Percentiles rank a stretch among this genome's conserved stretches.
Conservation (phyloP, 176 grass and related monocot genomes). For the Tillandsia leiboldiana region DNA sequence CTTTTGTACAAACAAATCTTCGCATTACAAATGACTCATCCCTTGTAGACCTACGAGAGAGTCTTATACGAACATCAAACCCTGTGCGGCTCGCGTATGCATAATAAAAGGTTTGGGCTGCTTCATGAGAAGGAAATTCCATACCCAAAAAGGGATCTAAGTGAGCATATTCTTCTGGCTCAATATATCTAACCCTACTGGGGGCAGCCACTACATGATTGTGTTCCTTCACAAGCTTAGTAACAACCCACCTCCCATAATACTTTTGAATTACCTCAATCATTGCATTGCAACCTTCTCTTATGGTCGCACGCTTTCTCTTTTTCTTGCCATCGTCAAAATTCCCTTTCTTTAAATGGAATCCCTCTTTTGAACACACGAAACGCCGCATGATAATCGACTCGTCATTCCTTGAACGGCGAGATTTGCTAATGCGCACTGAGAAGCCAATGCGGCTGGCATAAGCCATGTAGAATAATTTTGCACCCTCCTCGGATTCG, state of each 20-base stretch:
- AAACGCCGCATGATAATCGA: conserved; percentile 63
- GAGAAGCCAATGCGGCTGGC: conserved; percentile 52
- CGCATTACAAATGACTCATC: conserved; percentile 54
- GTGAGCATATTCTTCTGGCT: conserved; percentile 46
- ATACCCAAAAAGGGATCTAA: conserved; percentile 40
- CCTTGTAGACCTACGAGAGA: conserved; percentile 48
- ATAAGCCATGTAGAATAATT: conserved; percentile 61
- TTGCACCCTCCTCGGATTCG: conserved; percentile 58
- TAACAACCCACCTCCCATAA: conserved; percentile 64
- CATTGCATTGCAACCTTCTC: conserved; percentile 64
- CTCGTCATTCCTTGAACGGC: conserved; percentile 57
- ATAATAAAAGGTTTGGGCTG: conserved; percentile 59
- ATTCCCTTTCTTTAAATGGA: conserved; percentile 47
- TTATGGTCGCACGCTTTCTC: conserved; percentile 46
- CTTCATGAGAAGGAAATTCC: conserved; percentile 62
- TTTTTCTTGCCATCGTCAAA: conserved; percentile 57
- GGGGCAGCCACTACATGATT: conserved; percentile 52
- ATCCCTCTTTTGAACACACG: conserved; percentile 63
- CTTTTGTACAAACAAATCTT: conserved; percentile 63
- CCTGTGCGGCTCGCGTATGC: conserved; percentile 54
- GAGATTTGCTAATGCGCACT: conserved; percentile 61
- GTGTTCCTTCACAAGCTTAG: conserved; percentile 61
- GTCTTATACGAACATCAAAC: conserved; percentile 60
- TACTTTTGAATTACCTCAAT: conserved; percentile 66
- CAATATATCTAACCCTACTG: conserved; percentile 47